Evolutionary conservation across 2,329 filamentous ascomycete genomes (phyloP).

Genomic region (Torrubiellomyces zombiae): DNA sequence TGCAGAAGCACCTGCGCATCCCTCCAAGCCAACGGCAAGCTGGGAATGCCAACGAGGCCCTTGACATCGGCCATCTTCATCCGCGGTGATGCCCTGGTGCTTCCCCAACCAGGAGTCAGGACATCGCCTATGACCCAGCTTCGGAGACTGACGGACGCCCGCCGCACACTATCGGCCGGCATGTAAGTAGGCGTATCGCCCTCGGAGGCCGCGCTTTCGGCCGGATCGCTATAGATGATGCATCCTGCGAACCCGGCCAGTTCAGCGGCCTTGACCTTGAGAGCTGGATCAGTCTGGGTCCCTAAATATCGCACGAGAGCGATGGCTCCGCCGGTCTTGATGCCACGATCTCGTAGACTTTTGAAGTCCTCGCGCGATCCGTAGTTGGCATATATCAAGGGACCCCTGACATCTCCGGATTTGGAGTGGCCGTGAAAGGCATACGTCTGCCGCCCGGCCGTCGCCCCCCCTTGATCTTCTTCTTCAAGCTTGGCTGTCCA

Average conservation of each 20-base stretch:
- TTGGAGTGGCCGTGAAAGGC: constrained; percentile 84
- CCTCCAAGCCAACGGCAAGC: constrained; percentile 75
- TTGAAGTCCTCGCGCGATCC: constrained; percentile 75
- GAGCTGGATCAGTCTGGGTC: constrained; percentile 50
- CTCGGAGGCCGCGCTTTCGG: constrained; percentile 62
- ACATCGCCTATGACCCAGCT: constrained; percentile 80
- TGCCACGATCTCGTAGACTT: constrained; percentile 48
- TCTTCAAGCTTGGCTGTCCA: constrained; percentile 84
- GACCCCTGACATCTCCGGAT: constrained; percentile 70
- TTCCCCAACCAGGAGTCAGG: constrained; percentile 78
- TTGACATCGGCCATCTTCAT: constrained; percentile 52
- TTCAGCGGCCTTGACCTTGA: constrained; percentile 86
- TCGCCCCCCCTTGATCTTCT: constrained; percentile 45
- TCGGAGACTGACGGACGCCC: constrained; percentile 64
- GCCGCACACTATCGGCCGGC: constrained; percentile 67
- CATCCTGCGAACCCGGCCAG: constrained; percentile 72
- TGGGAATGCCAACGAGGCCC: constrained; percentile 70
- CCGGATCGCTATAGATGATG: constrained; percentile 83
- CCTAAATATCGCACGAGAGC: constrained; percentile 71
- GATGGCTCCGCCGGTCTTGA: constrained; percentile 65
- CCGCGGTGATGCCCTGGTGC: constrained; percentile 46
- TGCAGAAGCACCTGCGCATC: constrained; percentile 71
- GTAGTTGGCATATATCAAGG: constrained; percentile 82
- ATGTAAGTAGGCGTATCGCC: constrained; percentile 60
- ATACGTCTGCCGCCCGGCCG: constrained; percentile 49